Evolutionary conservation across 257 asterid genomes (phyloP), one percentile per base, ranked within the genome.

Genomic region (Phtheirospermum japonicum): DNA sequence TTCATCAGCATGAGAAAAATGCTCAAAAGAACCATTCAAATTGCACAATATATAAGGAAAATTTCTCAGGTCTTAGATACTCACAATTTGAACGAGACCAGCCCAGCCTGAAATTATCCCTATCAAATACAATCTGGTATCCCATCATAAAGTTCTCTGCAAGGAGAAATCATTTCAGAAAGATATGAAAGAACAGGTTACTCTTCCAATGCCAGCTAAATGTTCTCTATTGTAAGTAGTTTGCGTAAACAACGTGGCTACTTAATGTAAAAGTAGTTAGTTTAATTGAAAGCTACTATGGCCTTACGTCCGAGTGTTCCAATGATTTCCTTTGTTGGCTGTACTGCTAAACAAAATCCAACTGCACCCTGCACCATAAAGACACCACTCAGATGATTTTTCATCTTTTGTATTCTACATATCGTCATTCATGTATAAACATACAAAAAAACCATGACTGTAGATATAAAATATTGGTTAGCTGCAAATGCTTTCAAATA

Each of bases 61-160:
- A 36, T 58, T 49, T 48, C 39, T 40, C 57, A 30, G 55, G 66
- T 48, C 42, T 40, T 61, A 43, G 64, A 73, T 69, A 81, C 95
- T 86, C 77, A 89, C 97, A 89, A 64, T 81, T 78, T 51, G 95
- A 89, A 51, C 6, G 82, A 1, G 80, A 82, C 97, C 97, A 89
- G 26, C 91, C 94, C 75, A 89, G 69, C 73, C 78, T 84, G 79
- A 76, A 69, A 33, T 80, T 82, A 67, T 86, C 95, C 73, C 89
- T 80, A 69, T 89, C 95, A 70, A 84, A 89, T 57, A 89, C 91
- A 54, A 89, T 77, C 71, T 82, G 79, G 61, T 89, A 89, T 62
- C 97, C 85, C 9, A 83, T 73, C 91, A 89, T 82, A 83, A 89
- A 89, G 79, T 89, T 89, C 80, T 89, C 97, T 89, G 95, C 82